phyloP scores from a whole-genome alignment of 768 basidiomycete species.

The Pleurotus giganteus region DNA sequence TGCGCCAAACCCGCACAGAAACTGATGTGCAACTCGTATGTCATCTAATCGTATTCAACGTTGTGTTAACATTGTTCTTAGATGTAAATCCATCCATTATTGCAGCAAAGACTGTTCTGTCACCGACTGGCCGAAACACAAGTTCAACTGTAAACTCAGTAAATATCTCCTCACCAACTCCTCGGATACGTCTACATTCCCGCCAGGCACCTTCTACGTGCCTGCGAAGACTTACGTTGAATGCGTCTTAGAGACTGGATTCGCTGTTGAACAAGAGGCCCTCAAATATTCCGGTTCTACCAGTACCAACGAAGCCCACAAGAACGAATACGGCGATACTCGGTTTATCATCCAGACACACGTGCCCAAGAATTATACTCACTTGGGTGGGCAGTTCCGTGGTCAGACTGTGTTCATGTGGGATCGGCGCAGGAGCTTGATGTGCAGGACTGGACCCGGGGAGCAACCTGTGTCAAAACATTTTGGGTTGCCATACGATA shows the following conservation, averaged over 20 bases:
- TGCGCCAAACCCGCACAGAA: constrained; percentile 14
- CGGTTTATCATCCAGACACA: constrained; percentile 16
- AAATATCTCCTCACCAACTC: constrained; percentile 14
- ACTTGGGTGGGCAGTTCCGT: constrained; percentile 6
- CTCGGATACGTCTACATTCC: constrained; percentile 10
- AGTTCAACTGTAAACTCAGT: constrained; percentile 17
- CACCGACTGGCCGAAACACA: constrained; percentile 16
- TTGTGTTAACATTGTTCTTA: not conserved
- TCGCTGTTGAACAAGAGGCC: constrained; percentile 19
- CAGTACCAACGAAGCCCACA: constrained; percentile 11
- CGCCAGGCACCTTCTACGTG: constrained; percentile 16
- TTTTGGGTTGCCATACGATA: constrained; percentile 7
- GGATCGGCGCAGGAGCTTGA: constrained; percentile 16
- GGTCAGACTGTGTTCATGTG: constrained; percentile 12
- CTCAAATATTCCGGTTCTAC: constrained; percentile 17
- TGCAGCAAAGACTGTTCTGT: constrained; percentile 17
- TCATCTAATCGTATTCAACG: not conserved
- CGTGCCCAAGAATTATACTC: not conserved
- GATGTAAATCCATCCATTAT: constrained; percentile 10
- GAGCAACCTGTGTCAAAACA: constrained; percentile 12
- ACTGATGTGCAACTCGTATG: constrained; percentile 17
- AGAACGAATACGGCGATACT: constrained; percentile 19
- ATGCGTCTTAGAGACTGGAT: constrained; percentile 17
- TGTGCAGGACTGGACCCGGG: constrained; percentile 14
- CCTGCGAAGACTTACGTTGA: constrained; percentile 18